Evolutionary conservation across 2,329 filamentous ascomycete genomes (phyloP), one percentile per base, ranked within the genome.

Genomic region (Monosporascus sp.): DNA sequence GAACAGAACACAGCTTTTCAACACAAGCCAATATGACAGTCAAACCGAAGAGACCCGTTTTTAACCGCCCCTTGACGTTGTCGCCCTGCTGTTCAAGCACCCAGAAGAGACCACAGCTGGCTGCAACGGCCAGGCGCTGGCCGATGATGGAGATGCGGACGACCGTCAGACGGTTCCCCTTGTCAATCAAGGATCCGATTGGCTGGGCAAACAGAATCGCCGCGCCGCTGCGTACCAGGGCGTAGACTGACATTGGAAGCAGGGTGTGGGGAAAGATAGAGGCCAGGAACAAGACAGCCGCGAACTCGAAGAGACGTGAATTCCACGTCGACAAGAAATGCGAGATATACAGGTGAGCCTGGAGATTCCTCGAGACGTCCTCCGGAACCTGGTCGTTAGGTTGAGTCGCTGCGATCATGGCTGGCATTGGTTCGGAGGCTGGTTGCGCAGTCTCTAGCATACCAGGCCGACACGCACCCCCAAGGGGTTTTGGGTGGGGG

Each of bases 161-260:
- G 0, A 79, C 74, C 1, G 60, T 61, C 3, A 85, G 68, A 0
- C 82, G 74, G 52, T 81, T 65, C 5, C 72, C 73, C 0, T 56
- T 67, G 64, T 90, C 87, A 38, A 90, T 80, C 39, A 74, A 74
- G 1, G 64, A 62, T 1, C 87, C 87, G 6, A 90, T 66, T 46
- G 72, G 72, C 14, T 81, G 79, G 0, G 84, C 79, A 6, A 88
- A 70, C 0, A 83, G 27, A 4, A 86, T 78, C 0, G 83, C 84
- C 0, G 82, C 73, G 0, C 74, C 68, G 6, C 80, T 76, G 22
- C 87, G 79, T 5, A 77, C 72, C 6, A 90, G 69, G 0, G 86
- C 86, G 62, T 90, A 90, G n/a, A 85, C 70, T 0, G 86, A 89
- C 52, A 85, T 76, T 37, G 82, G 85, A 22, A 87, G 73, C 22